Evolutionary conservation across 2,329 filamentous ascomycete genomes (phyloP).

Genomic region (Dactylonectria macrodidyma): DNA sequence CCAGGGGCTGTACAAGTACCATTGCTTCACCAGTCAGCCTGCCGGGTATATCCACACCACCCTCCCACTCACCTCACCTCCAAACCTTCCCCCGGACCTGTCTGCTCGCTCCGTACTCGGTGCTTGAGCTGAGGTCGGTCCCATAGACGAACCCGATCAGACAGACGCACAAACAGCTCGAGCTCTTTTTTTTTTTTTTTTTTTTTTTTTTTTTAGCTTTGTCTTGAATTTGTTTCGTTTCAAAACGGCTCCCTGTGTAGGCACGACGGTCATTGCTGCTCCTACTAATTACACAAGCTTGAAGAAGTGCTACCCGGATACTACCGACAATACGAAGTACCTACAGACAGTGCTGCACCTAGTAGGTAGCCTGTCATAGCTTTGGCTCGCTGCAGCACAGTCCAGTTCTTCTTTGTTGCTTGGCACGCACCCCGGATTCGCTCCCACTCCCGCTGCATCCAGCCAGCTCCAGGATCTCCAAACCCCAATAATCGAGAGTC

Average conservation of each 20-base stretch:
- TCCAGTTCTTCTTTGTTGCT: conserved; percentile 1
- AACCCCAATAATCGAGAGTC: background rate
- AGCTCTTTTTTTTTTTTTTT: background rate
- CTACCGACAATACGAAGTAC: background rate
- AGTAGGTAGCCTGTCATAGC: background rate
- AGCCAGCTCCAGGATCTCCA: background rate
- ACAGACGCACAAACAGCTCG: background rate
- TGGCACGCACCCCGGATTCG: background rate
- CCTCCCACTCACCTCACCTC: background rate
- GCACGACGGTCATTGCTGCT: background rate
- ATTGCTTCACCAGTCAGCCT: background rate
- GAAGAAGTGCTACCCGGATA: no score
- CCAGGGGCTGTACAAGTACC: background rate
- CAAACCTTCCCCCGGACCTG: no score
- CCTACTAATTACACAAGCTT: no score
- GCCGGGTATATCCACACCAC: background rate
- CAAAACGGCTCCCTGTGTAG: background rate
- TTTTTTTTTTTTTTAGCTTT: background rate
- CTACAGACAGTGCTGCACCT: no score
- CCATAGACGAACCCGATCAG: background rate
- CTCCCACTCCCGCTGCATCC: background rate
- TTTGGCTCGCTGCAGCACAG: background rate
- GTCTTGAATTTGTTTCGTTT: background rate
- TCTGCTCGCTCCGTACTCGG: background rate
- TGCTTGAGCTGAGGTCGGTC: background rate